Base-by-base conservation (phyloP, 495 filamentous ascomycete species). In the Tuber microsphaerosporum region DNA sequence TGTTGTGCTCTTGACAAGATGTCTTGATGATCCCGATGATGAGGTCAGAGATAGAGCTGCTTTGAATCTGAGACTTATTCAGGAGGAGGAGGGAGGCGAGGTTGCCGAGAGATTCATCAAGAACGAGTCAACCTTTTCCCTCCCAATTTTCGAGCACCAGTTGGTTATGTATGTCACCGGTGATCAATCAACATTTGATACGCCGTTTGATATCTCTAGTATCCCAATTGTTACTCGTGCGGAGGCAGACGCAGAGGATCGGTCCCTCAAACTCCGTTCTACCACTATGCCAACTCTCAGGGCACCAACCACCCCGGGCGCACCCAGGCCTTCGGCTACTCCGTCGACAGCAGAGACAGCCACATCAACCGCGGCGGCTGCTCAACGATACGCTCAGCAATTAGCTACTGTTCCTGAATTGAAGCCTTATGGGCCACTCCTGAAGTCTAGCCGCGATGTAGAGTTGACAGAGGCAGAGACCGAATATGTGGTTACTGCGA, bases 101-200 rank as follows among this genome's bases (percentile, higher is more conserved):
- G 85, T 92, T 83, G 94, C 93, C 2, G 87, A 89, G 31, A 88
- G 88, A 51, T 97, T 98, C 84, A 91, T 97, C 81, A 93, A 94
- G 85, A 97, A 97, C 80, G 91, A 92, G 81, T 89, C 87, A 73
- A 95, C 97, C 89, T 99, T 93, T 82, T 96, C 94, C 61, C 88
- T 98, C n/a, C 91, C 94, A 37, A 92, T 91, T 45, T 97, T 99
- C 71, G 95, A 99, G 85, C 94, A 97, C 79, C 94, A 98, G 81
- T 90, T 99, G 34, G 93, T 97, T 82, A 92, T 97, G 90, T 99
- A 99, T 83, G 94, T 99, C 81, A 97, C 93, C 10, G 93, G 94
- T 34, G 90, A 92, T 71, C 92, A 92, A 83, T 89, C 92, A 73
- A 92, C 92, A 0, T 99, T 99, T 82, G 88, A 89, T 43, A 85